Conservation (phyloP, 192 early-diverging fungal genomes). For the Chytriomyces sp. region DNA sequence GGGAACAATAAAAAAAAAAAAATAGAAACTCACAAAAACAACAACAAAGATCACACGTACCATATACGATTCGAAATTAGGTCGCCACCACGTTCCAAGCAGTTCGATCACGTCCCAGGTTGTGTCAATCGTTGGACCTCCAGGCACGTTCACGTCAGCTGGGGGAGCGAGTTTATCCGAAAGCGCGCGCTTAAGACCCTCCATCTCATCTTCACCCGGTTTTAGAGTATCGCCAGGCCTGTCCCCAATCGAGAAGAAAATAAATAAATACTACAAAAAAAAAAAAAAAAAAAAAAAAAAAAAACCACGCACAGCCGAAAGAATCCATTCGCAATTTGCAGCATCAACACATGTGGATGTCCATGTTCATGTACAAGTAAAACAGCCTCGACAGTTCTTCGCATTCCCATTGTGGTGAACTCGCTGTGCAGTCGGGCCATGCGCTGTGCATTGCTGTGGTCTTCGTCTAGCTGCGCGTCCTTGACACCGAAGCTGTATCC, state of each 20-base stretch:
- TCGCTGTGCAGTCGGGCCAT: constrained; percentile 66
- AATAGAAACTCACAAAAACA: too few relatives aligned
- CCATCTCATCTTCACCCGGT: constrained; percentile 75
- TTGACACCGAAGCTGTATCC: constrained; percentile 76
- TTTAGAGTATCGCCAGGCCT: constrained; percentile 75
- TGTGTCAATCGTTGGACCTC: constrained; percentile 15
- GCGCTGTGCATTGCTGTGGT: constrained; percentile 61
- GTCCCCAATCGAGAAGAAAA: neutral
- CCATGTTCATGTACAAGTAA: constrained; percentile 79
- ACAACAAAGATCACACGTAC: constrained; percentile 44
- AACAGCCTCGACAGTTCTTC: constrained; percentile 73
- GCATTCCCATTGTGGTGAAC: constrained; percentile 68
- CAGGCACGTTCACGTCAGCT: constrained; percentile 30
- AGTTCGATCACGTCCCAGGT: constrained; percentile 76
- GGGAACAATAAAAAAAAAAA: neutral
- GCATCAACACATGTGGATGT: constrained; percentile 80
- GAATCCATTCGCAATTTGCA: constrained; percentile 75
- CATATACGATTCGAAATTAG: constrained; percentile 79
- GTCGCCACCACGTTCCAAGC: constrained; percentile 73
- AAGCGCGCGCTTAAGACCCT: constrained; percentile 69
- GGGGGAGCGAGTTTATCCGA: constrained; percentile 60
- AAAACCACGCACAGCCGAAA: constrained; percentile 70
- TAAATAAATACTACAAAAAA: neutral
- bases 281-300: constrained; percentile 25
- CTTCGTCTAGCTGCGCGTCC: constrained; percentile 75